A percentile compares a stretch with the other conserved stretches of the same genome.
Conservation (phyloP, 805 yeast genomes). For the Clavispora asparagi region DNA sequence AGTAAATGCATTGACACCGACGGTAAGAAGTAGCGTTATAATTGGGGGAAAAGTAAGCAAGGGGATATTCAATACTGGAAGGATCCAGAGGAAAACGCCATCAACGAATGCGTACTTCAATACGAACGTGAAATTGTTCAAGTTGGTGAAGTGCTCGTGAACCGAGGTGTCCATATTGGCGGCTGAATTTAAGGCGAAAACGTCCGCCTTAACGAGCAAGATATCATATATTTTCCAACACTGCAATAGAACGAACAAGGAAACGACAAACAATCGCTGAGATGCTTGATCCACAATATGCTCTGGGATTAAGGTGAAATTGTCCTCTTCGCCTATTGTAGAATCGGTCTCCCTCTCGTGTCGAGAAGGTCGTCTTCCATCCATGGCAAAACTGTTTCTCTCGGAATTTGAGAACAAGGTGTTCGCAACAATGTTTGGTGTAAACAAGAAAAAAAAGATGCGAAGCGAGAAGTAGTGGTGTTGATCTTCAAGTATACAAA, state of each 20-base stretch:
- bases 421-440: neutral
- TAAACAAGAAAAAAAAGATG: neutral
- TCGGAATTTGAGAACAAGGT: neutral
- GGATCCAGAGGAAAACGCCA: slow-evolving; percentile 59
- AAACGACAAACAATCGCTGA: slow-evolving; percentile 65
- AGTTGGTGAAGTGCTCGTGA: slow-evolving; percentile 24
- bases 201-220: slow-evolving; percentile 48
- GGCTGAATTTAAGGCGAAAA: slow-evolving; percentile 2
- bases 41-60: slow-evolving; percentile 60
- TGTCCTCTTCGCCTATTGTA: neutral
- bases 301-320: slow-evolving; percentile 50
- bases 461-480: neutral
- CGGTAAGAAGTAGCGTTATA: slow-evolving; percentile 46
- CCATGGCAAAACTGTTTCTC: neutral
- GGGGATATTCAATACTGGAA: slow-evolving; percentile 75
- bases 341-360: neutral
- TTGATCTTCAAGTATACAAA: neutral
- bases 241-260: slow-evolving; percentile 70
- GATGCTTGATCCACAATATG: slow-evolving; percentile 64
- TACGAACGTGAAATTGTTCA: slow-evolving; percentile 53
- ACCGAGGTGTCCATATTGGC: neutral
- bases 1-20: slow-evolving; percentile 44
- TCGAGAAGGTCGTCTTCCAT: neutral
- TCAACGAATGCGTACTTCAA: slow-evolving; percentile 72
- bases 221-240: slow-evolving; percentile 80